A percentile compares a stretch with the other conserved stretches of the same genome.
phyloP scores from a whole-genome alignment of 164 flowering plant species.

The Taxillus chinensis region DNA sequence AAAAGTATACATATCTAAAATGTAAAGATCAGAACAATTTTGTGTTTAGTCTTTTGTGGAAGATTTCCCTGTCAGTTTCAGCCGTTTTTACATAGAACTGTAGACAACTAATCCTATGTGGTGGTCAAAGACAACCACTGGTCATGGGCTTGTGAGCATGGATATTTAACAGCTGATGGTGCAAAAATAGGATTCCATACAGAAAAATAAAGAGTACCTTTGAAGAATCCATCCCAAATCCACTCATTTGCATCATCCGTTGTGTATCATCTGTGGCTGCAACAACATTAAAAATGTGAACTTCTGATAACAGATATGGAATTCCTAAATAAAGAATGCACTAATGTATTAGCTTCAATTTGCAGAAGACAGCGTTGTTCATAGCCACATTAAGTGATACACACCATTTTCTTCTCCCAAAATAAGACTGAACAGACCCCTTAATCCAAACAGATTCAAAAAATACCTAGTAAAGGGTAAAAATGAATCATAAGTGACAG shows the following conservation, averaged over 20 bases:
- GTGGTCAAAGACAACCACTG: no score
- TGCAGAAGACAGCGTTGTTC: background rate
- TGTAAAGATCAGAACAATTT: no score
- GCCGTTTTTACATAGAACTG: no score
- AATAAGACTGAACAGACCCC: conserved; percentile 95
- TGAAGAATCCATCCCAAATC: conserved; percentile 83
- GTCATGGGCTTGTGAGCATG: no score
- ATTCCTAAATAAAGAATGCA: no score
- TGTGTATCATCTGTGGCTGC: conserved; percentile 92
- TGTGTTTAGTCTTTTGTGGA: no score
- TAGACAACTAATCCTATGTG: no score
- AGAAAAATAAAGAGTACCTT: conserved; percentile 38
- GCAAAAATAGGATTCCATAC: background rate
- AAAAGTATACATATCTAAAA: no score
- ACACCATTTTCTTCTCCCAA: conserved; percentile 96
- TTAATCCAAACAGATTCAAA: conserved; percentile 86
- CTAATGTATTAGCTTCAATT: no score
- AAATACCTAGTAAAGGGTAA: conserved; percentile 63
- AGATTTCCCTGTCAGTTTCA: no score
- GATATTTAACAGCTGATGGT: background rate
- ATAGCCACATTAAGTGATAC: conserved; percentile 11
- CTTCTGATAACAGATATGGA: background rate
- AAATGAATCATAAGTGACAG: background rate
- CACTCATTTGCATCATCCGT: conserved; percentile 99
- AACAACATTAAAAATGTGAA: conserved; percentile 7